These are phyloP conservation scores for Ephemerocybe angulata DNA, from an alignment of 768 basidiomycete genomes.

Conservation along the genomic window DNA sequence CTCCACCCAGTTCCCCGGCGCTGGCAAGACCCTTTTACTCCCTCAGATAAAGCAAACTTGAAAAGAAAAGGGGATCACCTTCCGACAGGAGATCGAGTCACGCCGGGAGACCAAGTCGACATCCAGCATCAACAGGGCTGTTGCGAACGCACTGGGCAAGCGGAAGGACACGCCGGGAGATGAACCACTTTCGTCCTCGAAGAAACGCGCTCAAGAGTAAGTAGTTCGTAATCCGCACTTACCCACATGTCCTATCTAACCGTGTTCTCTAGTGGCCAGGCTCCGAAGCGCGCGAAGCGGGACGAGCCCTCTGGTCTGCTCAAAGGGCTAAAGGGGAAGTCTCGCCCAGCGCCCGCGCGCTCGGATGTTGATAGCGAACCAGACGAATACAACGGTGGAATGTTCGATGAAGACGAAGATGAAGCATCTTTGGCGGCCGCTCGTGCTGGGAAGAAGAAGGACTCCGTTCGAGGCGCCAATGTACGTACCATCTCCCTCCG, in stretches of 20 bases:
- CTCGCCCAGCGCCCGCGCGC: neutral
- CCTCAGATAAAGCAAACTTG: too few species aligned
- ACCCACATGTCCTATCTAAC: neutral
- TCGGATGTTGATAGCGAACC: neutral
- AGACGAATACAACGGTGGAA: neutral
- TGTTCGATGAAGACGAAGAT: neutral
- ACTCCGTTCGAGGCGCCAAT: neutral
- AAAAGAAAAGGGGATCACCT: neutral
- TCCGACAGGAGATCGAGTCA: neutral
- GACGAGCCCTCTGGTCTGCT: neutral
- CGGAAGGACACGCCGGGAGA: neutral
- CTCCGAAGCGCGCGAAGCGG: neutral
- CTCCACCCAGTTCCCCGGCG: too few species aligned
- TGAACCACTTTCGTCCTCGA: neutral
- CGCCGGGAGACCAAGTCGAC: neutral
- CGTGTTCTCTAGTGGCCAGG: neutral
- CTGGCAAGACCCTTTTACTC: too few species aligned
- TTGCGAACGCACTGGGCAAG: neutral
- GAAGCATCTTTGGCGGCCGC: neutral
- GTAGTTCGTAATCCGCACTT: neutral
- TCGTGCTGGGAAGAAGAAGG: neutral
- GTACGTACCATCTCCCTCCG: neutral
- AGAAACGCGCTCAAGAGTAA: neutral
- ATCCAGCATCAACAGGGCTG: neutral
- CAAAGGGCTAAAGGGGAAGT: neutral